Conservation (phyloP, 2,329 filamentous ascomycete species). For the Parascedosporium putredinis region DNA sequence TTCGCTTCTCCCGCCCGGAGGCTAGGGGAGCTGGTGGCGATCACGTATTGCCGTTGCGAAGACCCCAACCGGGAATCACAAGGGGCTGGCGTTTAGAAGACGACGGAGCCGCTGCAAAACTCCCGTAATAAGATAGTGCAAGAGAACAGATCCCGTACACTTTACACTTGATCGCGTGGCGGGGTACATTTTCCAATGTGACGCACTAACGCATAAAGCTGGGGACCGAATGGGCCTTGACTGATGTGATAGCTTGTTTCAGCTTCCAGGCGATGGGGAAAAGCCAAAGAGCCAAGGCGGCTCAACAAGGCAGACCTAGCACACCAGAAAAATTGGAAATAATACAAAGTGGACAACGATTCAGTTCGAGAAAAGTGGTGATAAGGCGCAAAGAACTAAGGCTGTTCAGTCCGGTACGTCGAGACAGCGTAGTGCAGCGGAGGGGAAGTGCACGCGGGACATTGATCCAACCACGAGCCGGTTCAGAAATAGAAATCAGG, state of each 20-base stretch:
- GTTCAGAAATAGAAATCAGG: too few species aligned
- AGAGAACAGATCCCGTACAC: background rate
- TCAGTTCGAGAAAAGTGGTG: background rate
- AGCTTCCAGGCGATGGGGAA: background rate
- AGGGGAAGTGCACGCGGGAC: too few species aligned
- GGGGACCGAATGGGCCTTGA: background rate
- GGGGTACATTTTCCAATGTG: background rate
- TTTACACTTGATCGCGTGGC: background rate
- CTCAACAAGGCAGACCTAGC: too few species aligned
- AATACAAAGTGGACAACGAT: background rate
- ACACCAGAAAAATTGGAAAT: too few species aligned
- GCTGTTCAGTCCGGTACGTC: too few species aligned
- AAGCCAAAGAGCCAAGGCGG: background rate
- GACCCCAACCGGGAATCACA: background rate
- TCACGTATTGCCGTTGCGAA: background rate
- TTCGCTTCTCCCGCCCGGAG: background rate
- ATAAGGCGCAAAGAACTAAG: too few species aligned
- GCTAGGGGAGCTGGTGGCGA: background rate
- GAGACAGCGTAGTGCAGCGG: too few species aligned
- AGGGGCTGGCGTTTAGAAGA: background rate
- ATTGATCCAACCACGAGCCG: too few species aligned
- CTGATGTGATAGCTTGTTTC: conserved; percentile 1
- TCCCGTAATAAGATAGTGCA: background rate
- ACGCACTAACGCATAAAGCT: background rate
- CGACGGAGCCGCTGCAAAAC: background rate